Conservation (phyloP, 1,139 yeast species). For the Lizanozyma gosingica region DNA sequence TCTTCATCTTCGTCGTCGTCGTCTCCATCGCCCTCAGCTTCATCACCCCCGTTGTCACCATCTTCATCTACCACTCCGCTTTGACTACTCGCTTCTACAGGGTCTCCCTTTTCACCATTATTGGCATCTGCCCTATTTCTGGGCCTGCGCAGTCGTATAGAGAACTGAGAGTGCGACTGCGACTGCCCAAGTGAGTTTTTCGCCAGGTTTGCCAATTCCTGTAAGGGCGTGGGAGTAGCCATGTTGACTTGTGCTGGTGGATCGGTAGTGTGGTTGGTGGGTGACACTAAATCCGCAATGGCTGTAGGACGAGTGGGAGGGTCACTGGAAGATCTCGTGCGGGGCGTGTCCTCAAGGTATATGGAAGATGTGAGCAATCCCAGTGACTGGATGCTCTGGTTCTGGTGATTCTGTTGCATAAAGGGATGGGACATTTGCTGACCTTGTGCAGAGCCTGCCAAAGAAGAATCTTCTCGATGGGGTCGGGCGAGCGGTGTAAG, state of each 20-base stretch:
- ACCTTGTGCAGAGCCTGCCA: background rate
- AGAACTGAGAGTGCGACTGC: background rate
- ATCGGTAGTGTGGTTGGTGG: background rate
- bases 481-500: background rate
- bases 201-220: background rate
- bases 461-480: background rate
- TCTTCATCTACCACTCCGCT: constrained; percentile 2
- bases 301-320: background rate
- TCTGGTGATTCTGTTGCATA: background rate
- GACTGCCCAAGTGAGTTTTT: too few species aligned
- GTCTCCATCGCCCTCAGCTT: constrained; percentile 2
- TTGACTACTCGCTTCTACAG: too few species aligned
- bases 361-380: background rate
- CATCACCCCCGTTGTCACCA: constrained; percentile 3
- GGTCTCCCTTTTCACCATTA: background rate
- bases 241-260: background rate
- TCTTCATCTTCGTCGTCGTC: background rate
- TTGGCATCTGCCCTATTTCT: background rate
- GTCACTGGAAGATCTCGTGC: background rate
- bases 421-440: background rate
- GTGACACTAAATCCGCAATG: background rate
- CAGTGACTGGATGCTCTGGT: background rate
- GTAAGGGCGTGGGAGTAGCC: background rate
- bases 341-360: background rate
- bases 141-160: background rate